Conservation (phyloP, 73 alveolate species). For the Urostyla sp. region DNA sequence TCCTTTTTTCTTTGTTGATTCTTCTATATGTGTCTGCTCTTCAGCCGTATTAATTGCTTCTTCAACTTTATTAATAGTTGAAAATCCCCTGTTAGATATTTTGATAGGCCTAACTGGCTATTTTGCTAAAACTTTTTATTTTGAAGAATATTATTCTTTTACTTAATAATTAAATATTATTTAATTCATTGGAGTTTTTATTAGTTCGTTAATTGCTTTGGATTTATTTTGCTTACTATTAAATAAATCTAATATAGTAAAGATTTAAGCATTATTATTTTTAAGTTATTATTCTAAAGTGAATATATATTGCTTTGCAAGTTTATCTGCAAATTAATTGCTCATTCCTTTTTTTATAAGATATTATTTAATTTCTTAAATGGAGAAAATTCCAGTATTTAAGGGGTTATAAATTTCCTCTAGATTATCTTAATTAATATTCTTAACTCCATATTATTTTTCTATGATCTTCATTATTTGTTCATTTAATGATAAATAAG, state of each 20-base stretch:
- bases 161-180: not conserved
- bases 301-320: slow-evolving; percentile 36
- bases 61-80: not conserved
- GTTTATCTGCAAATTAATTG: slow-evolving; percentile 9
- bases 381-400: not conserved
- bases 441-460: not conserved
- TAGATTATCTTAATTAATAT: slow-evolving; percentile 14
- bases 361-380: slow-evolving; percentile 7
- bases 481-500: not conserved
- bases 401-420: slow-evolving; percentile 44
- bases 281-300: not conserved
- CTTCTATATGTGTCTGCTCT: not conserved
- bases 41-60: not conserved
- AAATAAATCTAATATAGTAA: slow-evolving; percentile 25
- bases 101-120: slow-evolving; percentile 48
- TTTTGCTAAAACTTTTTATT: not conserved
- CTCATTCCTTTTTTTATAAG: slow-evolving; percentile 43
- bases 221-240: not conserved
- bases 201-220: not conserved
- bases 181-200: not conserved
- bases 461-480: not conserved
- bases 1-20: not conserved
- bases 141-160: not conserved
- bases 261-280: not conserved
- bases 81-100: slow-evolving; percentile 15